Conservation (phyloP, 352 stramenopile species). For the Phytophthora pseudosyringae region DNA sequence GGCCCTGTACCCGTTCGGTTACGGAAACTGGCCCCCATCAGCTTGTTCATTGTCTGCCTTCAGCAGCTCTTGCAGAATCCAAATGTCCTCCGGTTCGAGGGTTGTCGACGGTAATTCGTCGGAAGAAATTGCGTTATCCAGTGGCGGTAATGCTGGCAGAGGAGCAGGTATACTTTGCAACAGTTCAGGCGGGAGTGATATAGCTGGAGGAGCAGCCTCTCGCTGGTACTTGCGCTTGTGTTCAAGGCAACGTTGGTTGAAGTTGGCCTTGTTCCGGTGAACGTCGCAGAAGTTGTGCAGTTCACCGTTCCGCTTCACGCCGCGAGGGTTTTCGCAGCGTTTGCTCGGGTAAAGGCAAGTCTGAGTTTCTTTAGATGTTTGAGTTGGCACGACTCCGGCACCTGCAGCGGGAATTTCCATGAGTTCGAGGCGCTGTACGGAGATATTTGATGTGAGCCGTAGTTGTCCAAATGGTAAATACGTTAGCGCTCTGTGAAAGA, state of each 20-base stretch:
- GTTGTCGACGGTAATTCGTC: not conserved
- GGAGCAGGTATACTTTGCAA: not conserved
- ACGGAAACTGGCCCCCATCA: not conserved
- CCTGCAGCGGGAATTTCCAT: not conserved
- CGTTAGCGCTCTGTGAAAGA: not conserved
- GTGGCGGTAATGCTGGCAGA: not conserved
- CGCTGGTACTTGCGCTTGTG: conserved; percentile 27
- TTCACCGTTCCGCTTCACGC: conserved; percentile 8
- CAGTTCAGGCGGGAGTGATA: not conserved
- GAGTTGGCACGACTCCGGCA: not conserved
- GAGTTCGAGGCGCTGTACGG: not conserved
- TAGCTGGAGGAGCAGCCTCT: not conserved
- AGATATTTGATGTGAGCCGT: not conserved
- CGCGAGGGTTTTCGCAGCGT: conserved; percentile 4
- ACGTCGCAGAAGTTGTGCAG: conserved; percentile 41
- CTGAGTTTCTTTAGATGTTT: not conserved
- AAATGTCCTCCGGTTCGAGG: conserved; percentile 23
- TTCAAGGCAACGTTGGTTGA: conserved; percentile 37
- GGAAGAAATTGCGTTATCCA: not conserved
- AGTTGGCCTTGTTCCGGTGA: conserved; percentile 32
- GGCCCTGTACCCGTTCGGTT: too few species aligned
- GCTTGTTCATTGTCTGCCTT: conserved; percentile 1
- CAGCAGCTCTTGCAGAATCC: conserved; percentile 20
- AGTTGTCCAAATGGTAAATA: conserved; percentile 3
- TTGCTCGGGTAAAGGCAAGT: conserved; percentile 18